Evolutionary conservation across 2,329 filamentous ascomycete genomes (phyloP), one percentile per base, ranked within the genome.

Genomic region (Colletotrichum liriopes): DNA sequence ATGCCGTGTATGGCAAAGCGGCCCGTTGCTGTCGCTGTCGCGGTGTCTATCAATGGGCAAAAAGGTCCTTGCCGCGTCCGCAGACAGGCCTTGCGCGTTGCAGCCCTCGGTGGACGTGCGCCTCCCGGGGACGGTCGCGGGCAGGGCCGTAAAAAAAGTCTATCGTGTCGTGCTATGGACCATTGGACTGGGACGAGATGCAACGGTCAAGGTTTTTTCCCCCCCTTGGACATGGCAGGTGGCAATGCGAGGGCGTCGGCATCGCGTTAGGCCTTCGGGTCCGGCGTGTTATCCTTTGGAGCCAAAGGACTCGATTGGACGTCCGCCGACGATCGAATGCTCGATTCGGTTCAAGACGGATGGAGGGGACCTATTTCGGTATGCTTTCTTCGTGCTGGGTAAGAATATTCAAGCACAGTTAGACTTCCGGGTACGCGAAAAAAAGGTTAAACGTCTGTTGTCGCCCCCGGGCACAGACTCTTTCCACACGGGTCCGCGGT

Each of bases 371-470:
- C 54, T 56, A 23, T 37, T 39, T 37, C 32, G 35, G 35, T 7
- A 16, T 37, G 23, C 51, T 60, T 26, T 6, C 18, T 23, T 56
- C 39, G 32, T 62, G 26, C 54, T 64, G 26, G 29, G 65, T 41
- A 60, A 59, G 26, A 54, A 5, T 37, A 5, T 43, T 37, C 51
- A 55, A 37, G 26, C n/a, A 52, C 45, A 37, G 52, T 64, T 72
- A 63, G 58, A n/a, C 58, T 69, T 67, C 41, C 67, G 67, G 67
- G 55, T 35, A 71, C 52, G 29, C 20, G 39, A 59, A 68, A 64
- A 64, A 68, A 64, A 64, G 51, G 45, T 68, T 55, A 29, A 45
- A 29, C 39, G 39, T 63, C 69, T 45, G 69, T 56, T 61, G 59
- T 68, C 26, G 29, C 52, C 56, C 18, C 29, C 49, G 68, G 56